Conservation (phyloP, 495 filamentous ascomycete genomes). For the Terfezia boudieri region DNA sequence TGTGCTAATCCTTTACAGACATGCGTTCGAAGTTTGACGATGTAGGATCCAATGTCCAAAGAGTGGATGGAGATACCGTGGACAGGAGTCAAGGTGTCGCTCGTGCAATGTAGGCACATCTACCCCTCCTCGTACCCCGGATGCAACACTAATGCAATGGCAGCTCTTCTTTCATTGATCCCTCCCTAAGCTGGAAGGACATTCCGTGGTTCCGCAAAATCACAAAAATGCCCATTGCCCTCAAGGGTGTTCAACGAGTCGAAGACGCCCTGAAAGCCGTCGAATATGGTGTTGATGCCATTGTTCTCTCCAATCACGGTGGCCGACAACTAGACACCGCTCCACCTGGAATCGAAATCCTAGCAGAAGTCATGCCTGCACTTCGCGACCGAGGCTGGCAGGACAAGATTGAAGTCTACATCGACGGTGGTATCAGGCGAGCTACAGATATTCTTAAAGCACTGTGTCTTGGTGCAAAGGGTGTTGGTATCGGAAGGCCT, state of each 20-base stretch:
- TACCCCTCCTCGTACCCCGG: conserved; percentile 43
- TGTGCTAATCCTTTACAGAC: conserved; percentile 15
- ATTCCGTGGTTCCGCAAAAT: conserved; percentile 85
- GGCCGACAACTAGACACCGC: conserved; percentile 69
- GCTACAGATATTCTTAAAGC: conserved; percentile 95
- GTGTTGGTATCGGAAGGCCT: conserved; percentile 82
- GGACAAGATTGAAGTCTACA: conserved; percentile 65
- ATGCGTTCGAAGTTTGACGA: conserved; percentile 91
- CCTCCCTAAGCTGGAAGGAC: conserved; percentile 70
- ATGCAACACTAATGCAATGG: conserved; percentile 75
- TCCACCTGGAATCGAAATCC: conserved; percentile 71
- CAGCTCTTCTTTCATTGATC: conserved; percentile 95
- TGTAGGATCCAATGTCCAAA: conserved; percentile 62
- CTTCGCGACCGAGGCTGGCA: conserved; percentile 64
- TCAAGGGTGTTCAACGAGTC: conserved; percentile 91
- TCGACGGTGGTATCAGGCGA: conserved; percentile 77
- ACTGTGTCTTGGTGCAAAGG: conserved; percentile 74
- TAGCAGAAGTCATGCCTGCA: conserved; percentile 91
- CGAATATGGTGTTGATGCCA: conserved; percentile 66
- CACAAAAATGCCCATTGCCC: conserved; percentile 87
- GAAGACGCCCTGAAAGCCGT: conserved; percentile 80
- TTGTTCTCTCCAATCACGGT: conserved; percentile 92
- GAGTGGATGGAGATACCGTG: conserved; percentile 34
- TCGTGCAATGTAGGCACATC: conserved; percentile 26
- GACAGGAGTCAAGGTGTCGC: conserved; percentile 83